Evolutionary conservation across 768 basidiomycete genomes (phyloP), one percentile per base, ranked within the genome.

Genomic region (Tylopilus vinaceipallidus): DNA sequence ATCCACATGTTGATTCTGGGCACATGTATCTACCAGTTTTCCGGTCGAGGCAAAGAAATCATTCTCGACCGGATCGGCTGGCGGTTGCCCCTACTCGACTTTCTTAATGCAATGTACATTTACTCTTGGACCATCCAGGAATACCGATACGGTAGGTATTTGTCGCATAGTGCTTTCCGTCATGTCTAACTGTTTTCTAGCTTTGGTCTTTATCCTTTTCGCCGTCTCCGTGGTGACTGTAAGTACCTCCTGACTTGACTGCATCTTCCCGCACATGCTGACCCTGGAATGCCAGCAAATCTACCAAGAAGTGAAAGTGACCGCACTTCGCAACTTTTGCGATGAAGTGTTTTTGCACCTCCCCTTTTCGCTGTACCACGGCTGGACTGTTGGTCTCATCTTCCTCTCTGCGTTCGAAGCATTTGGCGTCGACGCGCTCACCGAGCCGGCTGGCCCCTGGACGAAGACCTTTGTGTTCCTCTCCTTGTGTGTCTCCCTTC

Each of bases 311-410:
- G 77, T 87, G 62, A 83, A 84, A 68, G 76, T 73, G 57, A 80
- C 63, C n/a, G 65, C 71, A 19, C 66, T 78, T 45, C 72, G 79
- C 57, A 73, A 67, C 54, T 57, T 75, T 39, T 71, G 69, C 35
- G 82, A 85, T 56, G 83, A 85, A 56, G 60, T 83, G 52, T 84
- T 85, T 43, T 69, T 88, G n/a, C 84, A 86, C 61, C 76, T 86
- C 11, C 86, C 86, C 4, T 88, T 88, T 72, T 83, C 79, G 12
- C 70, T 87, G 40, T 87, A 79, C 65, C 83, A 85, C 57, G 83
- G 83, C 44, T 81, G 80, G 79, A 73, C 73, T 12, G 76, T 79
- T 54, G 66, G 75, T 34, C 73, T 79, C 56, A 66, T 82, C 56
- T 60, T 83, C 57, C 66, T 82, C 50, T 75, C 80, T 26, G 80